A percentile compares a stretch with the other conserved stretches of the same genome.
These are phyloP conservation scores for Blastocystis sp. DNA, from an alignment of 352 stramenopile genomes.

Conservation along the genomic window DNA sequence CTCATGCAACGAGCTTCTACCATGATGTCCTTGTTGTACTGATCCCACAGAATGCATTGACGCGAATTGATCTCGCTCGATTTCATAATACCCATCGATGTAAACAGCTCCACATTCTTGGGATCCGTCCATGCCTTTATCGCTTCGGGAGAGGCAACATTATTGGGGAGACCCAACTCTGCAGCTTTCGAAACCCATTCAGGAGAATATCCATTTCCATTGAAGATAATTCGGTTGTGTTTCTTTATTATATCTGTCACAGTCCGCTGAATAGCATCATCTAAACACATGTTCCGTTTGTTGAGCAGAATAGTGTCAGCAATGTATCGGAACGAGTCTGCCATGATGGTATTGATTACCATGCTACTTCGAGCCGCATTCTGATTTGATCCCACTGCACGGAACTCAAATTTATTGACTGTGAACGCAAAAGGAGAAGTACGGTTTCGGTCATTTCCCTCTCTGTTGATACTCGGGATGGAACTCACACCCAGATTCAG, in stretches of 20 bases:
- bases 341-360: conserved; percentile 75
- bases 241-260: conserved; percentile 70
- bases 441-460: conserved; percentile 74
- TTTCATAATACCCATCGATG: conserved; percentile 72
- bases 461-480: conserved; percentile 56
- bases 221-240: conserved; percentile 77
- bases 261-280: conserved; percentile 65
- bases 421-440: conserved; percentile 80
- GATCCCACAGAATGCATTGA: conserved; percentile 72
- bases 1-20: conserved; percentile 75
- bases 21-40: conserved; percentile 75
- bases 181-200: conserved; percentile 70
- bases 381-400: conserved; percentile 75
- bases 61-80: conserved; percentile 70
- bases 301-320: conserved; percentile 71
- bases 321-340: conserved; percentile 74
- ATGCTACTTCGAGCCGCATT: conserved; percentile 75
- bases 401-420: conserved; percentile 77
- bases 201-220: conserved; percentile 75
- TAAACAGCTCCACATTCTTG: conserved; percentile 76
- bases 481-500: conserved; percentile 43
- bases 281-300: conserved; percentile 51
- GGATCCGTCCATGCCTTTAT: conserved; percentile 68
- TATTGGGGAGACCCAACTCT: conserved; percentile 72
- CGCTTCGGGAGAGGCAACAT: conserved; percentile 74